These are phyloP conservation scores for Moricandia moricandioides DNA, from an alignment of 345 rosid genomes.

Conservation along the genomic window DNA sequence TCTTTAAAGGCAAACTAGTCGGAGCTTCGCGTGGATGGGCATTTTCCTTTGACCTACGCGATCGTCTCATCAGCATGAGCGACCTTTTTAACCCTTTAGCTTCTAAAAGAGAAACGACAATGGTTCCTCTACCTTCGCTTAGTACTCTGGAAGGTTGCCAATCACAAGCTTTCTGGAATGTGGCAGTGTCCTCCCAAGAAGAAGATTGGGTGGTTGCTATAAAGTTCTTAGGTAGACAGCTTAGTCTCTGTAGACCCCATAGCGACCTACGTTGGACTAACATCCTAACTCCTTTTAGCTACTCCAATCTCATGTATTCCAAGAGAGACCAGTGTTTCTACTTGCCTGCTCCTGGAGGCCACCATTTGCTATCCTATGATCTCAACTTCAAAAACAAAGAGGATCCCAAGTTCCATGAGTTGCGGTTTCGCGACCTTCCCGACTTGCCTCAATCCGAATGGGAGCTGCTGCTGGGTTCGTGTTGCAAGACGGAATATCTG, in stretches of 20 bases:
- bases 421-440: neutral
- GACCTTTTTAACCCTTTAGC: neutral
- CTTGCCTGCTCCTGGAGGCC: conserved; percentile 1
- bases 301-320: neutral
- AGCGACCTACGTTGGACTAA: neutral
- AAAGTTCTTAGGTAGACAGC: neutral
- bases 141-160: neutral
- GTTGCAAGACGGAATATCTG: neutral
- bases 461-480: neutral
- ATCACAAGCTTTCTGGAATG: neutral
- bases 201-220: neutral
- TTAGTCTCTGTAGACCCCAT: neutral
- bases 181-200: neutral
- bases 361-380: neutral
- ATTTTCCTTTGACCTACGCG: neutral
- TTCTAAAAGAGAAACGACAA: neutral
- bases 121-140: neutral
- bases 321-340: neutral
- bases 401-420: neutral
- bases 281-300: neutral
- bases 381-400: neutral
- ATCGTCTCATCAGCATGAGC: neutral
- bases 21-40: neutral
- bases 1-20: neutral
- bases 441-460: neutral